Base-by-base conservation (phyloP, 148 eudicot species). In the Vaccinium myrtillus region DNA sequence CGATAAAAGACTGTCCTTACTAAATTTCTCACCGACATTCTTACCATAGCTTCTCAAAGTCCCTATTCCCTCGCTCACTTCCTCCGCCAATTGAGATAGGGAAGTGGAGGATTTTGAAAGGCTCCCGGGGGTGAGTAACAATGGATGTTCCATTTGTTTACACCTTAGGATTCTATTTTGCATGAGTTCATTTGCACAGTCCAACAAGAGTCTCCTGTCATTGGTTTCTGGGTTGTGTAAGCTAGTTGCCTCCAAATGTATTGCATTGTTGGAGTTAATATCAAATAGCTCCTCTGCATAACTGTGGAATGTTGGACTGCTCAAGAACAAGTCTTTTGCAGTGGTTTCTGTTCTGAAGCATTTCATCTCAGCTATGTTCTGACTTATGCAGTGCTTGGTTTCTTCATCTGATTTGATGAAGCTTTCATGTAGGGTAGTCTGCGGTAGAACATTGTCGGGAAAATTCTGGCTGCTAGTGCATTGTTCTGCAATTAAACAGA, bases 131-230 rank as follows among this genome's bases (percentile, higher is more conserved):
- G 32, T 19, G 23, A 69, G 80, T 80, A 85, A 79, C 69, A 87
- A 79, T 50, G 91, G 95, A 84, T 80, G 27, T 49, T n/a, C 49
- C 8, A 71, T 13, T 73, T 51, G 82, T 39, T 70, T 56, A 16
- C 49, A 58, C 43, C 82, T 84, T 54, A 58, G 79, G 86, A 86
- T 89, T 85, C 84, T 89, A 23, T 55, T 87, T 74, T 90, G 85
- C 86, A 93, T 61, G 75, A 94, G 84, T 81, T 95, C 97, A 56
- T 83, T 88, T 50, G 95, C 95, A 84, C 89, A 90, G 78, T 94
- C 98, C 63, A 91, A 78, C 71, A 92, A 80, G 75, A 94, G 80
- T 78, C 83, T 85, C 21, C 83, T 46, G 73, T 84, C 87, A 18
- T 77, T 84, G 3, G 65, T 39, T 63, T 81, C 91, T 15, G 58